Conservation (phyloP, 805 yeast genomes). For the Saturnispora diversa region DNA sequence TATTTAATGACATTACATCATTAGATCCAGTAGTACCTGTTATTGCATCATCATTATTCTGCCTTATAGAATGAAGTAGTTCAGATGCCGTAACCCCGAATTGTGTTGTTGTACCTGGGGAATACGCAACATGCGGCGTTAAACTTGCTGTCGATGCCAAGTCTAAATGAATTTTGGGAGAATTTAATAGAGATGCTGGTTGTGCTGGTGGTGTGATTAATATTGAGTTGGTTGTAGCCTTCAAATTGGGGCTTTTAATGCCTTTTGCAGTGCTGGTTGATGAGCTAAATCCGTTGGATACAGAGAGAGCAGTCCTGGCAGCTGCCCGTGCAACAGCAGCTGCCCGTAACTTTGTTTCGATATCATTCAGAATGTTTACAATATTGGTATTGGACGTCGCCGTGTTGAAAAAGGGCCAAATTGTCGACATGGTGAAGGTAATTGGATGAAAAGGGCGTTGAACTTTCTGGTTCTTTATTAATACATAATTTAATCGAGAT, state of each 20-base stretch:
- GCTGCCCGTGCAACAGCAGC: conserved; percentile 20
- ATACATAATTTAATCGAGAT: neutral
- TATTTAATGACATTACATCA: conserved; percentile 4
- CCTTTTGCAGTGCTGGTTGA: conserved; percentile 1
- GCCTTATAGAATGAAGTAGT: conserved; percentile 29
- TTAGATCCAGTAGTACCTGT: conserved; percentile 2
- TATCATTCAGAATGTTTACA: conserved; percentile 31
- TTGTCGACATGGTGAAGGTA: conserved; percentile 26
- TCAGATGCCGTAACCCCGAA: conserved; percentile 28
- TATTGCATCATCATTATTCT: conserved; percentile 2
- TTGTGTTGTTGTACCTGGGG: conserved; percentile 18
- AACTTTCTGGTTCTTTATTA: neutral
- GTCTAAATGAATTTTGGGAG: conserved; percentile 1
- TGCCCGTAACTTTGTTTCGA: conserved; percentile 24
- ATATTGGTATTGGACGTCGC: conserved; percentile 32
- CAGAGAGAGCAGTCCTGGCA: conserved; percentile 2
- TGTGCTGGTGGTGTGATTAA: conserved; percentile 5
- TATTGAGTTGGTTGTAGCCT: conserved; percentile 5
- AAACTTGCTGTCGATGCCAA: conserved; percentile 14
- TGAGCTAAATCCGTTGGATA: neutral
- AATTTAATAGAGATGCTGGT: neutral
- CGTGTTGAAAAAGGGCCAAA: conserved; percentile 34
- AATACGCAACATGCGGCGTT: conserved; percentile 20
- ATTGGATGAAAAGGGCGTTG: conserved; percentile 1
- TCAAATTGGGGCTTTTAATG: neutral